Evolutionary conservation across 306 rosid genomes (phyloP).

Genomic region (Lathyrus aphaca): DNA sequence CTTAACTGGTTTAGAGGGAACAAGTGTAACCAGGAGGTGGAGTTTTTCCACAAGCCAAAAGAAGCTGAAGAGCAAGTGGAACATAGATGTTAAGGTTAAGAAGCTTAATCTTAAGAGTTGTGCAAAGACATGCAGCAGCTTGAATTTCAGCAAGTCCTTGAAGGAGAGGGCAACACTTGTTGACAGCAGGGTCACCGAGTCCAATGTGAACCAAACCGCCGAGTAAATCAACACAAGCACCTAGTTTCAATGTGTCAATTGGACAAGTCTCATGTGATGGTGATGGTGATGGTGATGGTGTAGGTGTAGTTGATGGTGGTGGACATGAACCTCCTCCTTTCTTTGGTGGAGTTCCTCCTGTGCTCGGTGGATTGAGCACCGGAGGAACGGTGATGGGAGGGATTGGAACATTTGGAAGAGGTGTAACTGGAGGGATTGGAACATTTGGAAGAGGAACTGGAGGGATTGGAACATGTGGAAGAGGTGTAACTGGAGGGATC

Average conservation of each 20-base stretch:
- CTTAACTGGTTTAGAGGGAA: slow-evolving; percentile 65
- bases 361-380: slow-evolving; percentile 27
- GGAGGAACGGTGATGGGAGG: slow-evolving; percentile 47
- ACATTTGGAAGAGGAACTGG: slow-evolving; percentile 42
- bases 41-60: slow-evolving; percentile 80
- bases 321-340: slow-evolving; percentile 41
- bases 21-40: slow-evolving; percentile 99
- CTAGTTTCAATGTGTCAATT: slow-evolving; percentile 78
- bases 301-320: slow-evolving; percentile 48
- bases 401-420: background rate
- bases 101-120: slow-evolving; percentile 81
- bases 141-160: slow-evolving; percentile 74
- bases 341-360: slow-evolving; percentile 7
- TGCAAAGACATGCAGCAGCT: slow-evolving; percentile 93
- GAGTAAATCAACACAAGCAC: slow-evolving; percentile 83
- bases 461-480: slow-evolving; percentile 35
- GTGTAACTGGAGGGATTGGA: background rate
- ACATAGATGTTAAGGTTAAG: slow-evolving; percentile 82
- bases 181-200: slow-evolving; percentile 72
- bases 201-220: slow-evolving; percentile 83
- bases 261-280: slow-evolving; percentile 59
- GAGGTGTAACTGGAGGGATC: background rate
- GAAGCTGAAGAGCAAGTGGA: slow-evolving; percentile 91
- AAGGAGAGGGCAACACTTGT: slow-evolving; percentile 79
- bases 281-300: slow-evolving; percentile 17